Conservation (phyloP, 2,329 filamentous ascomycete species). For the Curvularia verruculosa region DNA sequence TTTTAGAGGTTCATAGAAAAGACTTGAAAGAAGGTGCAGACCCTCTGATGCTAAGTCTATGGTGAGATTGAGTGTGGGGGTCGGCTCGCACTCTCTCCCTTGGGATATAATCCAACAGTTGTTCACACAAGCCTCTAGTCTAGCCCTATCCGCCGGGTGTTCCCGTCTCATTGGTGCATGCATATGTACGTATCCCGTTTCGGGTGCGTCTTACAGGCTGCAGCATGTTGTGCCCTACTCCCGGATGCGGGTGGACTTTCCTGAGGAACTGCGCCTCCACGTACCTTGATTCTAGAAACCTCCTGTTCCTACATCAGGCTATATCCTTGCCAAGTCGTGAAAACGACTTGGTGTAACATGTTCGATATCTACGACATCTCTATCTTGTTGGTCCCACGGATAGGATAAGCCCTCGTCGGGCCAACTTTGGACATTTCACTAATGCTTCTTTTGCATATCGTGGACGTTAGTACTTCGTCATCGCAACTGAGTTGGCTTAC, state of each 20-base stretch:
- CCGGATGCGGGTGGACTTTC: not conserved
- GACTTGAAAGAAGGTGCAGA: slow-evolving; percentile 3
- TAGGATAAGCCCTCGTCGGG: not conserved
- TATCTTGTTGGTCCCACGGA: not conserved
- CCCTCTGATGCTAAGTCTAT: not conserved
- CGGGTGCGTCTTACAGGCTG: slow-evolving; percentile 1
- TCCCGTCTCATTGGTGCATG: slow-evolving; percentile 12
- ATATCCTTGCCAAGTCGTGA: not conserved
- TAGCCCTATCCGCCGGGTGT: slow-evolving; percentile 6
- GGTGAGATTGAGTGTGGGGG: slow-evolving; percentile 13
- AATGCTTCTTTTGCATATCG: not conserved
- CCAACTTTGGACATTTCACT: not conserved
- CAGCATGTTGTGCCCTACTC: slow-evolving; percentile 4
- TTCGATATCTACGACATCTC: not conserved
- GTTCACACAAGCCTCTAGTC: slow-evolving; percentile 11
- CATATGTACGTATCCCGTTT: not conserved
- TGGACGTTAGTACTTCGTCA: not conserved
- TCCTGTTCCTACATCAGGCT: not conserved
- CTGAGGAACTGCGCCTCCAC: not conserved
- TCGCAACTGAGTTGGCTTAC: not conserved
- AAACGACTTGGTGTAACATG: not conserved
- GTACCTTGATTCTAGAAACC: not conserved
- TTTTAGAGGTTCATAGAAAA: not conserved
- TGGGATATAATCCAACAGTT: slow-evolving; percentile 11
- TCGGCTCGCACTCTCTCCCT: slow-evolving; percentile 9